Conservation (phyloP, 2,329 filamentous ascomycete genomes). For the Claviceps sp. region DNA sequence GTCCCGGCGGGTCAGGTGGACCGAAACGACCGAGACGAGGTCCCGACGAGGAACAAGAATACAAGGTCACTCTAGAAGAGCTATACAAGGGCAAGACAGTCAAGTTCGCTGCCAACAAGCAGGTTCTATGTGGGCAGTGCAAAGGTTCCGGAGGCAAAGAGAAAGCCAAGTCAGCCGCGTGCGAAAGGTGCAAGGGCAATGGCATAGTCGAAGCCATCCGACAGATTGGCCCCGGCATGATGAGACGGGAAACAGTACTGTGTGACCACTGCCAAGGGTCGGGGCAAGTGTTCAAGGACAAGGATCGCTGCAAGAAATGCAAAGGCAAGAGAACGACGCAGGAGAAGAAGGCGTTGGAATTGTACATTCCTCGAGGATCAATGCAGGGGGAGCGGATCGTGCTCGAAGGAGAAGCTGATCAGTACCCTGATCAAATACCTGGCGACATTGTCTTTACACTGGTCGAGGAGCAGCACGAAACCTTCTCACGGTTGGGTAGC, state of each 20-base stretch:
- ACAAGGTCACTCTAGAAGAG: constrained; percentile 84
- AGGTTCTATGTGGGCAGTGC: constrained; percentile 75
- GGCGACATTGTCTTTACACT: constrained; percentile 90
- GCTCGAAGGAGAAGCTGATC: constrained; percentile 86
- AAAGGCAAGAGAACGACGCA: constrained; percentile 80
- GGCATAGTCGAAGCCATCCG: constrained; percentile 66
- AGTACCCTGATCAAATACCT: constrained; percentile 74
- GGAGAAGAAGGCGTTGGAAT: constrained; percentile 87
- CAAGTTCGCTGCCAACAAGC: constrained; percentile 91
- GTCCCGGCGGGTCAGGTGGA: constrained; percentile 34
- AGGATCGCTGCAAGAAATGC: constrained; percentile 98
- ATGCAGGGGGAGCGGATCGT: constrained; percentile 81
- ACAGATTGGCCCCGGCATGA: constrained; percentile 74
- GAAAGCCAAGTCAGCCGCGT: constrained; percentile 72
- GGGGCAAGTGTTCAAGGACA: constrained; percentile 84
- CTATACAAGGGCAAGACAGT: constrained; percentile 98
- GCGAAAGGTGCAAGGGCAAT: constrained; percentile 70
- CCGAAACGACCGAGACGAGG: constrained; percentile 56
- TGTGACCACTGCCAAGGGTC: constrained; percentile 76
- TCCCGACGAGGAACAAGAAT: constrained; percentile 75
- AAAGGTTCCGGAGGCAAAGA: constrained; percentile 85
- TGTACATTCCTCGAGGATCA: constrained; percentile 85
- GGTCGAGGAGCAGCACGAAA: constrained; percentile 65
- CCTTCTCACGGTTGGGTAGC: constrained; percentile 69
- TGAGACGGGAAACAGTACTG: constrained; percentile 64